Evolutionary conservation across 306 rosid genomes (phyloP), one percentile per base, ranked within the genome.

Genomic region (Acacia confusa): DNA sequence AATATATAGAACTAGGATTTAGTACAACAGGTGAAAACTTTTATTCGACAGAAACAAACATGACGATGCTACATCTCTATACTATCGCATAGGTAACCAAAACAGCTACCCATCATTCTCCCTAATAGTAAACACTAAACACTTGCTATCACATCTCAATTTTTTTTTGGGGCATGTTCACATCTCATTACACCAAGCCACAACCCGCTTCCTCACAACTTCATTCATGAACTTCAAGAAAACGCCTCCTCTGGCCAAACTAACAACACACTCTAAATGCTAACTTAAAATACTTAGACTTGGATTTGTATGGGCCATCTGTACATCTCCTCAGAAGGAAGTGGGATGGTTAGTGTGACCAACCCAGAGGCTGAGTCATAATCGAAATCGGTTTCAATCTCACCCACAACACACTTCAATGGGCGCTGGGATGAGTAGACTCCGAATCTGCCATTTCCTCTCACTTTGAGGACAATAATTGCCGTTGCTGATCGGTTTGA

Each of bases 361-460:
- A 96, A 78, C 8, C 99, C 99, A 34, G 85, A 84, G 9, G 75
- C 89, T 0, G 72, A 50, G 75, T 96, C 92, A 68, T 96, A 89
- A 57, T 40, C 47, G 70, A 87, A 92, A 69, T 85, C 78, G 0
- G 87, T 85, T 69, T 85, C 91, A 12, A 22, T 43, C 4, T 86
- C 87, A 77, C 78, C 94, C 2, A 96, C 82, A 1, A 48, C 71
- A 79, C 94, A 96, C 78, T 82, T 88, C 27, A 88, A 65, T 2
- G 97, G 98, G 0, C 44, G 70, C 79, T 90, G 94, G 34, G 98
- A 96, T 17, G 85, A 88, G 89, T 93, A 96, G 2, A 84, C 86
- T 25, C 97, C 99, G 17, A 96, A 89, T 30, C 93, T 86, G 7
- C 97, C 98, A 19, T 88, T 87, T 70, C 98, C 99, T 78, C 97